Evolutionary conservation across 805 yeast species (phyloP), one percentile per base, ranked within the genome.

Genomic region (Hanseniaspora osmophila): DNA sequence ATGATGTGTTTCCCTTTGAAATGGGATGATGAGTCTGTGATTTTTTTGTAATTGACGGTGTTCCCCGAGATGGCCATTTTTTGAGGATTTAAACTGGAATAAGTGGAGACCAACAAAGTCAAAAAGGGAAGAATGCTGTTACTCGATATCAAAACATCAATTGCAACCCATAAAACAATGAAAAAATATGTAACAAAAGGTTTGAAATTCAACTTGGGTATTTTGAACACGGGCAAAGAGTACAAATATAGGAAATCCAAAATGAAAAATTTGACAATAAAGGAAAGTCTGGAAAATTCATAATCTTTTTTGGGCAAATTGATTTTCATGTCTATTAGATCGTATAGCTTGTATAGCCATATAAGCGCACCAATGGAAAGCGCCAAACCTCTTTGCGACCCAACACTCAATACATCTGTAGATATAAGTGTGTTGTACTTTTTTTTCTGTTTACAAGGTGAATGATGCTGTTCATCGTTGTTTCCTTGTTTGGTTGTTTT

Each of bases 291-390:
- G 1, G 64, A 48, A 22, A 22, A 22, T 22, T 22, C 27, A 22
- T 22, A 22, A 7, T 22, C 27, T 22, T 22, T 22, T 22, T 22
- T 22, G 27, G 27, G 27, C 27, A 22, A 22, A 17, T 15, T 22
- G 22, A 74, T 68, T 53, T 78, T 78, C 47, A 84, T 62, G 18
- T 77, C 59, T 32, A 79, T 63, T 38, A 84, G 61, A 57, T 85
- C 94, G 53, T 82, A 84, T 1, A 84, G 47, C 58, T 92, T 90
- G 75, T 83, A 83, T n/a, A 84, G 75, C 61, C 88, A 96, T n/a
- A 90, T 69, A 32, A 83, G 67, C 2, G 74, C 66, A 57, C 86
- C 84, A 10, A 84, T 49, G 1, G 84, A 73, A n/a, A 79, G 59
- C 2, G 78, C 70, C 46, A 84, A 71, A 33, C 77, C 61, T 49